Percentiles rank a stretch among this genome's conserved stretches.
Evolutionary conservation across 192 early-diverging fungal species (phyloP).

Genomic region (Umbelopsis ramanniana): DNA sequence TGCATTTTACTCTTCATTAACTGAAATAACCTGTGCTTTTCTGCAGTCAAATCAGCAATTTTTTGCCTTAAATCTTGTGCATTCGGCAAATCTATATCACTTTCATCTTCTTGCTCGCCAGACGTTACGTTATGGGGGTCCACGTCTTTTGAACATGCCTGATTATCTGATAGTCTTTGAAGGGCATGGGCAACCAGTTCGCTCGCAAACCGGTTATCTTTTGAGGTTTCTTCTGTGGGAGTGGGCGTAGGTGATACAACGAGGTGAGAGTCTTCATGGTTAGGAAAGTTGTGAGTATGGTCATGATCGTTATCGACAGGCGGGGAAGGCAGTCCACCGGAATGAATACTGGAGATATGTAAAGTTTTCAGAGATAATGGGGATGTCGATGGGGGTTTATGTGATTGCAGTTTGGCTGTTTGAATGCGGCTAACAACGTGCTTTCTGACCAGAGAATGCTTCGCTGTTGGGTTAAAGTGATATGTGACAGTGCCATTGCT

Average conservation of each 20-base stretch:
- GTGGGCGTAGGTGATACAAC: conserved; percentile 11
- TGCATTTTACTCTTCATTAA: conserved; percentile 20
- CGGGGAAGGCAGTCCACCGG: conserved; percentile 1
- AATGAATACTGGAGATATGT: background rate
- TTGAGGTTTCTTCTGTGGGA: conserved; percentile 1
- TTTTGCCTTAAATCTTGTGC: conserved; percentile 10
- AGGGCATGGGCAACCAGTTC: background rate
- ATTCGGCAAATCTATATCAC: background rate
- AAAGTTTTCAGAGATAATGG: background rate
- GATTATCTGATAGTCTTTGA: background rate
- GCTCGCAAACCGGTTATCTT: background rate
- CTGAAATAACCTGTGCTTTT: conserved; percentile 9
- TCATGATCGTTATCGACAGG: background rate
- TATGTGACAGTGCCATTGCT: conserved; percentile 3
- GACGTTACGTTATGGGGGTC: background rate
- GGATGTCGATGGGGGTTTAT: background rate
- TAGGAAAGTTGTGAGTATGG: background rate
- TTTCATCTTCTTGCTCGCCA: background rate
- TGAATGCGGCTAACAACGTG: conserved; percentile 3
- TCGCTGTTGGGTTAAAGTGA: conserved; percentile 17
- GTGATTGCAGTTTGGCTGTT: conserved; percentile 5
- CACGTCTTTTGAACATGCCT: background rate
- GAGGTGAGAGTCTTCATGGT: background rate
- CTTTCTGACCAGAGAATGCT: conserved; percentile 18
- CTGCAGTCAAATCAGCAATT: conserved; percentile 18